Percentiles rank a stretch among this genome's conserved stretches.
phyloP scores from a whole-genome alignment of 768 basidiomycete species.

The Favolaschia claudopus region DNA sequence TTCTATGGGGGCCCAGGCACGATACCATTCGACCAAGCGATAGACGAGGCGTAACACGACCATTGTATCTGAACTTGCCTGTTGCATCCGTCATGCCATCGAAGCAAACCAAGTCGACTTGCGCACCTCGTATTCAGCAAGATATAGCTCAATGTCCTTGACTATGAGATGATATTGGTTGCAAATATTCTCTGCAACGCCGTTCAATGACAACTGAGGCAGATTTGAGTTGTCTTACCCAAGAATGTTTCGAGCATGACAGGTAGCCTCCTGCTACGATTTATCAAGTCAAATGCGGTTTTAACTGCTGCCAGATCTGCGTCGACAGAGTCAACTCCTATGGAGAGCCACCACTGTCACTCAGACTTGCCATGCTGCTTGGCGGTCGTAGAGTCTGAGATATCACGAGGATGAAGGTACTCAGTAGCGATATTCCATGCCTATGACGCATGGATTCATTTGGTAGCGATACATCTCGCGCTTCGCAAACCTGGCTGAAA shows the following conservation, averaged over 20 bases:
- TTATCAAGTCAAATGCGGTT: slow-evolving; percentile 65
- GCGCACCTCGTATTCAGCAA: slow-evolving; percentile 68
- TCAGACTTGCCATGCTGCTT: slow-evolving; percentile 32
- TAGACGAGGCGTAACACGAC: slow-evolving; percentile 62
- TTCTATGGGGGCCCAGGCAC: slow-evolving; percentile 71
- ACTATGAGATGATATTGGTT: slow-evolving; percentile 65
- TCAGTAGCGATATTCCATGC: slow-evolving; percentile 66
- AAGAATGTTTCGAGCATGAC: slow-evolving; percentile 76
- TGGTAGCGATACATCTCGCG: neutral
- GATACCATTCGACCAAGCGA: slow-evolving; percentile 75
- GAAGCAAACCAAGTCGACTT: neutral
- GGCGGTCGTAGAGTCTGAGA: slow-evolving; percentile 44
- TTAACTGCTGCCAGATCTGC: slow-evolving; percentile 58
- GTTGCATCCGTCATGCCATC: neutral
- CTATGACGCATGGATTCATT: slow-evolving; percentile 39
- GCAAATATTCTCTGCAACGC: slow-evolving; percentile 64
- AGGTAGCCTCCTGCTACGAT: slow-evolving; percentile 65
- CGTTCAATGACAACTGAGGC: neutral
- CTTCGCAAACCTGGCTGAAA: slow-evolving; percentile 62
- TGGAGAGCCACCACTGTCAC: neutral
- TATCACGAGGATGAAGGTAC: slow-evolving; percentile 63
- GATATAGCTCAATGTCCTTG: slow-evolving; percentile 63
- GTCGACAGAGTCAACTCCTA: slow-evolving; percentile 9
- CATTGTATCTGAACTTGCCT: slow-evolving; percentile 57
- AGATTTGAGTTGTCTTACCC: slow-evolving; percentile 55